Base-by-base conservation (phyloP, 2,329 filamentous ascomycete genomes). In the Juglanconis sp. region DNA sequence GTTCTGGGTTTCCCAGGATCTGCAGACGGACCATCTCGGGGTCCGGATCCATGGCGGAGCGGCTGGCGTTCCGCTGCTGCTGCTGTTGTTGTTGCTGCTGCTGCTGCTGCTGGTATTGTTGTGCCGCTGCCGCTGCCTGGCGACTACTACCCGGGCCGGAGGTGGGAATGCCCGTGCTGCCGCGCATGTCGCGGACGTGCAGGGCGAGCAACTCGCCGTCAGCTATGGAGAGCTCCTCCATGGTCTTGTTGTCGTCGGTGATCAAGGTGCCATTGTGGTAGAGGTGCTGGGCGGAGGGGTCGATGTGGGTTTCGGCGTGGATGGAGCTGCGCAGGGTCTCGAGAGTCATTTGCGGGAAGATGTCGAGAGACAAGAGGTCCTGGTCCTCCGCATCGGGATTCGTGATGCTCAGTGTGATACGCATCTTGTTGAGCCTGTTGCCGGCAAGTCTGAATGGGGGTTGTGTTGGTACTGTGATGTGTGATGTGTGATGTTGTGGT, bases 181-280 rank as follows among this genome's bases (percentile, higher is more conserved):
- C 80, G 56, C 77, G 77, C 76, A 81, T 82, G 66, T 86, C 81
- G 63, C 85, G 76, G 62, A 96, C 88, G 71, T 96, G 90, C 67
- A 98, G 84, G 35, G 90, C 92, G 65, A 99, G 79, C 90, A 99
- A 93, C 70, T 97, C 95, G 58, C 92, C 92, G 76, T 98, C 91
- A 53, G 81, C 85, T 68, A 99, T 89, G 47, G 89, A 84, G 36
- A 93, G 83, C 68, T 94, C 83, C 66, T 92, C 86, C 70, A 99
- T 84, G 3, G 92, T 96, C 73, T 92, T 89, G 61, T 83, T 76
- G 68, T 93, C 88, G 74, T 92, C 88, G 66, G 80, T 83, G 58
- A 99, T 86, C 47, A 93, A 84, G 65, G 86, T 85, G 65, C 94
- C 95, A 73, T 97, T 96, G 77, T 94, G 90, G 76, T 95, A 96